Base-by-base conservation (phyloP, 352 stramenopile genomes). In the Halophytophthora batemanensis region DNA sequence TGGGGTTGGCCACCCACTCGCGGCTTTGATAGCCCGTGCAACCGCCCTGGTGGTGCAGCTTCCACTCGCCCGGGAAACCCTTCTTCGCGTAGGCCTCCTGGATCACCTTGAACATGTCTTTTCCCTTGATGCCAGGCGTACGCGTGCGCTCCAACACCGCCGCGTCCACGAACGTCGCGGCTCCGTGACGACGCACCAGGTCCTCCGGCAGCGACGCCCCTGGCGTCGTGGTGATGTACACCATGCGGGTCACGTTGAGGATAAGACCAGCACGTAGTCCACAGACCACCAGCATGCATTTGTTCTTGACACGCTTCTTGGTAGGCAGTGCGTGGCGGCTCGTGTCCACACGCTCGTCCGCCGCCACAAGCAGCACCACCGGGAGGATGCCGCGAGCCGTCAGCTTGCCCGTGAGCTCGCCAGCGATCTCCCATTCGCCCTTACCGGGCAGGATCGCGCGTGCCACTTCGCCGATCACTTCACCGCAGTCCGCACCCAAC, bases 201-300 rank as follows among this genome's bases (percentile, higher is more conserved):
- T 82, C 69, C 8, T 19, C 48, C 8, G 57, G 57, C 18, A 66
- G 28, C 34, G 21, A 45, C 8, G 54, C 57, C 10, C 42, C 43
- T 1, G 61, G 54, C 4, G 53, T 59, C 28, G 58, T 71, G 25
- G 68, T 73, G 19, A 82, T 45, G 58, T 77, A 77, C 37, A 82
- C 69, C 10, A 82, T 66, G 17, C 72, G 68, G 25, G 72, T 82
- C 17, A 73, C 66, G 23, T 66, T 77, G 19, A 70, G 53, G 39
- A 82, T 64, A 28, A 82, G 62, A 6, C 72, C 72, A 1, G 64
- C 69, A n/a, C 69, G 72, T 13, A 68, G 72, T 23, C 72, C 72
- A 37, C 72, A 82, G 36, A 82, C 62, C 53, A 82, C 72, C 49
- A 82, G 56, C 72, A 82, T 77, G 31, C 56, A 65, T 46, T 82